These are phyloP conservation scores for Canna indica DNA, from an alignment of 176 grass and related monocot species.

Conservation along the genomic window DNA sequence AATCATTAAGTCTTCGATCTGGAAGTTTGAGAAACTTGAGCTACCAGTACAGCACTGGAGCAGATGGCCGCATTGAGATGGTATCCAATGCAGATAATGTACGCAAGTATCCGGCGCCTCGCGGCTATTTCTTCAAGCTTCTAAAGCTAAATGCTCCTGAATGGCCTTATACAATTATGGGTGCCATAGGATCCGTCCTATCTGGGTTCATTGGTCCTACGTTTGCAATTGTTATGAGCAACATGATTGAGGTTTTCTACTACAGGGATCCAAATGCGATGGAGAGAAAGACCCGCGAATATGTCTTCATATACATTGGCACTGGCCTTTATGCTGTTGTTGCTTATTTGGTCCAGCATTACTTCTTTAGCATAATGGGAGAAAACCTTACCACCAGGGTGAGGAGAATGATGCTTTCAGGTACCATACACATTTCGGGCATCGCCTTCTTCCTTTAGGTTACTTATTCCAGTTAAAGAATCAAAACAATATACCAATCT, in stretches of 20 bases:
- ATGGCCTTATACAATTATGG: constrained; percentile 85
- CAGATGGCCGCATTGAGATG: constrained; percentile 98
- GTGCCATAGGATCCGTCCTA: constrained; percentile 77
- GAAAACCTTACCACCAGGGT: constrained; percentile 98
- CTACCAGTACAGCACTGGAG: constrained; percentile 96
- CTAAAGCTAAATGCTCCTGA: constrained; percentile 93
- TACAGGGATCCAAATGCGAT: constrained; percentile 73
- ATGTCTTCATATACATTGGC: constrained; percentile 97
- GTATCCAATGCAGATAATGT: constrained; percentile 83
- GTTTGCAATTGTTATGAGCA: constrained; percentile 94
- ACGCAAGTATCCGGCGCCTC: constrained; percentile 82
- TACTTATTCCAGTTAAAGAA: background rate
- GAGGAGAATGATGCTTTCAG: constrained; percentile 84
- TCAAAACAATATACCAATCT: background rate
- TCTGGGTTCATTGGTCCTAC: constrained; percentile 89
- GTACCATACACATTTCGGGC: constrained; percentile 27
- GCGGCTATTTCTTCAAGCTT: constrained; percentile 94
- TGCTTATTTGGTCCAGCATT: constrained; percentile 91
- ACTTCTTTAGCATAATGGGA: constrained; percentile 99
- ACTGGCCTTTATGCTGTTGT: constrained; percentile 80
- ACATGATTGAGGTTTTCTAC: constrained; percentile 96
- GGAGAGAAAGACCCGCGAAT: constrained; percentile 78
- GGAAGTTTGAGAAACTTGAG: constrained; percentile 93
- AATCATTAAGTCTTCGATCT: constrained; percentile 87
- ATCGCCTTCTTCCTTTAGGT: background rate